phyloP scores from a whole-genome alignment of 495 filamentous ascomycete species.

The Penicillium arizonense region DNA sequence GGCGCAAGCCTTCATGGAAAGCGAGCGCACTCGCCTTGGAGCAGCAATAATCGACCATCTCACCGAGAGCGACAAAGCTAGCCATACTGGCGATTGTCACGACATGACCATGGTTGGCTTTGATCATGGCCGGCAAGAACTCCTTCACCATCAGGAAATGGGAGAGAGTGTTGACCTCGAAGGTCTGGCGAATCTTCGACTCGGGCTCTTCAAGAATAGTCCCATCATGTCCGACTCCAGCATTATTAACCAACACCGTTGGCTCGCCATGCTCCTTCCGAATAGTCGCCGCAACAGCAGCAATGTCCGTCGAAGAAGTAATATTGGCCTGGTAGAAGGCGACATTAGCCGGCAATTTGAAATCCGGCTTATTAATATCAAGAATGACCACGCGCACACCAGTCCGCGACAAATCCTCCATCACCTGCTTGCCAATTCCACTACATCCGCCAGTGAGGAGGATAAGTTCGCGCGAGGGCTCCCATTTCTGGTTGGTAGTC shows the following conservation, averaged over 20 bases:
- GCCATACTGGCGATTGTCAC: slow-evolving; percentile 56
- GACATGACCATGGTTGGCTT: slow-evolving; percentile 59
- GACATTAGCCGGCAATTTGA: slow-evolving; percentile 37
- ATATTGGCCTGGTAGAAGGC: slow-evolving; percentile 53
- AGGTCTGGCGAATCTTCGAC: slow-evolving; percentile 46
- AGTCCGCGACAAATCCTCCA: slow-evolving; percentile 42
- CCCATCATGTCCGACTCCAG: slow-evolving; percentile 48
- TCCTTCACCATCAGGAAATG: slow-evolving; percentile 58
- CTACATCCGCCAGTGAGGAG: slow-evolving; percentile 58
- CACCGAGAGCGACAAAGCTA: slow-evolving; percentile 47
- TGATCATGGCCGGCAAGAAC: slow-evolving; percentile 61
- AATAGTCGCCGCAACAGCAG: slow-evolving; percentile 42
- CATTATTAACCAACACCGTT: slow-evolving; percentile 61
- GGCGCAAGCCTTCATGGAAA: slow-evolving; percentile 51
- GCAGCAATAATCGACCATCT: slow-evolving; percentile 53
- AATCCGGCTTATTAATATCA: slow-evolving; percentile 43
- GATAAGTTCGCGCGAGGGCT: slow-evolving; percentile 50
- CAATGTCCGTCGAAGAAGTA: slow-evolving; percentile 45
- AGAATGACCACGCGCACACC: slow-evolving; percentile 52
- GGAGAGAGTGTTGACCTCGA: slow-evolving; percentile 59
- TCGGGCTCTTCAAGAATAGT: slow-evolving; percentile 49
- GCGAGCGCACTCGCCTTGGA: slow-evolving; percentile 57
- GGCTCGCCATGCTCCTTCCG: slow-evolving; percentile 47
- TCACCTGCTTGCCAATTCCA: slow-evolving; percentile 55
- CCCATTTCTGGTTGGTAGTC: slow-evolving; percentile 37